phyloP scores from a whole-genome alignment of 768 basidiomycete species.

The Rubroboletus satanas region DNA sequence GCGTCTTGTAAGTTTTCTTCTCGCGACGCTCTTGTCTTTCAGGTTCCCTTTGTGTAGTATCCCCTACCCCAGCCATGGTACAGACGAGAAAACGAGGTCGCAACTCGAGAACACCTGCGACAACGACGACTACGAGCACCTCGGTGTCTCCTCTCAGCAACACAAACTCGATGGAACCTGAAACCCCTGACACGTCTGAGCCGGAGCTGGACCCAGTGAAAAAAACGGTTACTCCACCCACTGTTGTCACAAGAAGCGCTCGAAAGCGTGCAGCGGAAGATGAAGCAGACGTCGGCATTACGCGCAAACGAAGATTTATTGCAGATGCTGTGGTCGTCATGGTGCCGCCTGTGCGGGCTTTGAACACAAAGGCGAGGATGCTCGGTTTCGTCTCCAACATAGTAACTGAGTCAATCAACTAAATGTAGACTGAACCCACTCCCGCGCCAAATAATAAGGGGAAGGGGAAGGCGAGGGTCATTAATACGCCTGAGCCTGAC shows the following conservation, averaged over 20 bases:
- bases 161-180: constrained; percentile 40
- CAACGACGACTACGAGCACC: constrained; percentile 35
- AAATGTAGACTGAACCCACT: constrained; percentile 6
- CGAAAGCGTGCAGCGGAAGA: constrained; percentile 36
- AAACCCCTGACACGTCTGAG: constrained; percentile 54
- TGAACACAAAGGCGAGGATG: constrained; percentile 25
- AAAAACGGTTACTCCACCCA: neutral
- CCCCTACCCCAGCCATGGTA: constrained; percentile 15
- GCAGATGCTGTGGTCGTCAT: constrained; percentile 24
- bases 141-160: constrained; percentile 50
- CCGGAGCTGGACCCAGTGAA: constrained; percentile 16
- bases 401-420: constrained; percentile 14
- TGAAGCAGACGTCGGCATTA: constrained; percentile 23
- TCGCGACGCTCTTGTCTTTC: constrained; percentile 13
- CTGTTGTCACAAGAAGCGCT: constrained; percentile 8
- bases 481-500: constrained; percentile 27
- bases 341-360: constrained; percentile 4
- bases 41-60: neutral
- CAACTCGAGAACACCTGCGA: constrained; percentile 19
- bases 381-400: constrained; percentile 1
- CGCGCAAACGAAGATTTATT: constrained; percentile 35
- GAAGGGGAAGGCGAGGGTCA: constrained; percentile 27
- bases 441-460: constrained; percentile 16
- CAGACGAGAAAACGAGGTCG: constrained; percentile 18
- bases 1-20: constrained; percentile 20